Evolutionary conservation across 495 filamentous ascomycete genomes (phyloP), one percentile per base, ranked within the genome.

Genomic region (Neurospora intermedia): DNA sequence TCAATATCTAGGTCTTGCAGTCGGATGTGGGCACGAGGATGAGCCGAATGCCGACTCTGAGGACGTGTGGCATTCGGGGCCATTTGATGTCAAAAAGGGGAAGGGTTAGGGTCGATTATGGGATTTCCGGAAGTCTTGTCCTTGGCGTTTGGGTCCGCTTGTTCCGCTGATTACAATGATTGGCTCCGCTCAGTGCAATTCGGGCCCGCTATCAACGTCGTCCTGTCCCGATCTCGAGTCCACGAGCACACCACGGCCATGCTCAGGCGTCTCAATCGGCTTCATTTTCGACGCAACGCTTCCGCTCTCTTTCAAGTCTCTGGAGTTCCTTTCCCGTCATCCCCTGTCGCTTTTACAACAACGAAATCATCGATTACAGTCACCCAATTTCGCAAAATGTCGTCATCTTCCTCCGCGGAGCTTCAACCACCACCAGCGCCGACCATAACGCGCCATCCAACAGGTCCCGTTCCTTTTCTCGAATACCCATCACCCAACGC

Each of bases 401-500:
- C 54, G 6, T 66, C 54, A 15, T 66, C 48, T 20, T 59, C 27
- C 15, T 35, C 54, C 6, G 18, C 54, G 13, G 15, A 15, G 15
- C 54, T 31, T 1, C 54, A 35, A 35, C 54, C 54, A 66, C 54
- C 54, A 4, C 54, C 54, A 66, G 48, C 48, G 48, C 48, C 48
- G 0, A 4, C 54, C 54, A 66, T 27, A 35, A 66, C 27, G 15
- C 54, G 54, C 27, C 23, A 3, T 9, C 27, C 54, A 66, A 66
- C 27, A 1, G 27, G 54, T 6, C 27, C 54, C 6, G 66, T 77
- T 0, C 76, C 77, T 0, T 74, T 38, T 11, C 35, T 77, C 6
- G 42, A 71, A 15, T 76, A 72, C 42, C 77, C 78, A 9, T 78
- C 77, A 0, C 18, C 27, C 0, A n/a, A 70, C 20, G 10, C 42